phyloP scores from a whole-genome alignment of 2,329 filamentous ascomycete genomes.

The Botrytis pseudocinerea region DNA sequence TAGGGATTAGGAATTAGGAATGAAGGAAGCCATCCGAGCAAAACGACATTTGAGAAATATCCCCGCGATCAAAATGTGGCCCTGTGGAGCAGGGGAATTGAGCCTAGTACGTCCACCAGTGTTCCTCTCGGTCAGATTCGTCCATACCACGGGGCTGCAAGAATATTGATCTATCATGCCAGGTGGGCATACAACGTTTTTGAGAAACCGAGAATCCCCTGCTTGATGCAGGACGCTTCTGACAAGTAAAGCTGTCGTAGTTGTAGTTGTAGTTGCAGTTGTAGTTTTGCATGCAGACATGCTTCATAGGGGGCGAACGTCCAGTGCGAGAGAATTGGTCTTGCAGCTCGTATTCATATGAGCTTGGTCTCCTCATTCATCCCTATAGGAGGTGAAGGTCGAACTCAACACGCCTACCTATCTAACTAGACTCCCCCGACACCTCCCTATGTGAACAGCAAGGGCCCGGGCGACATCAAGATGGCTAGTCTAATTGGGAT shows the following conservation, averaged over 20 bases:
- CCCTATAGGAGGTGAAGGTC: not conserved
- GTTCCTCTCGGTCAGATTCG: not conserved
- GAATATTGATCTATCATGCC: constrained; percentile 15
- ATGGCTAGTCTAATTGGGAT: not conserved
- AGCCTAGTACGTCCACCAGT: not conserved
- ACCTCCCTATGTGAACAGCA: not conserved
- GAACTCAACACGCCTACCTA: not conserved
- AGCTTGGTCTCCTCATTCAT: not conserved
- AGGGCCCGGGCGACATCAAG: not conserved
- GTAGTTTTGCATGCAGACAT: not conserved
- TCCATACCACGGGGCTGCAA: constrained; percentile 1
- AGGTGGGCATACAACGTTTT: not conserved
- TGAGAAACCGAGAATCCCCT: not conserved
- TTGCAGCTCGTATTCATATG: not conserved
- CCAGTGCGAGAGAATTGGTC: not conserved
- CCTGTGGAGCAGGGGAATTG: not conserved
- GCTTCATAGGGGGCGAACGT: not conserved
- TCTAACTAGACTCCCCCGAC: not conserved
- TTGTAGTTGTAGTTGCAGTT: not conserved
- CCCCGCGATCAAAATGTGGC: constrained; percentile 10
- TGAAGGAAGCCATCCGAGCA: constrained; percentile 1
- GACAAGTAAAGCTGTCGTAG: not conserved
- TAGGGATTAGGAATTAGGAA: not conserved
- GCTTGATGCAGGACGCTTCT: not conserved
- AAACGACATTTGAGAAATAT: constrained; percentile 16